Percentiles rank a stretch among this genome's conserved stretches.
Conservation (phyloP, 306 rosid species). For the Chamaecrista fasciculata region DNA sequence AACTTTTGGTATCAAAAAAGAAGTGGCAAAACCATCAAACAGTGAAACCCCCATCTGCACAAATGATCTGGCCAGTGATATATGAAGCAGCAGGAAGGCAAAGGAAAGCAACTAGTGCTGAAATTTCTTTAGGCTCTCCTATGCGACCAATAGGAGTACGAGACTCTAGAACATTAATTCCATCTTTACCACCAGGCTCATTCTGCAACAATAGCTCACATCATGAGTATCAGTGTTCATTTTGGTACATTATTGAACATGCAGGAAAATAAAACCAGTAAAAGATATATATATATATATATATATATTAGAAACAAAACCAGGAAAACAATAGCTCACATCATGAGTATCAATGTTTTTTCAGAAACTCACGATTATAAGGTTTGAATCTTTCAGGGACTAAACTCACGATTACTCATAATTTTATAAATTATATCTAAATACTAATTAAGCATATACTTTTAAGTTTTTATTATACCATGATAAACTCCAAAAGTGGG, state of each 20-base stretch:
- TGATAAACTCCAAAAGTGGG: background rate
- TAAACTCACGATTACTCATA: too few species aligned
- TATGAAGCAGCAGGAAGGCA: constrained; percentile 49
- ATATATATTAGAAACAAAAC: too few species aligned
- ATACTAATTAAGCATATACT: background rate
- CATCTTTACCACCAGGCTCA: background rate
- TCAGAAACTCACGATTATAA: too few species aligned
- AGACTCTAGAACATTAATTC: background rate
- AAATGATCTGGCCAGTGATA: constrained; percentile 40
- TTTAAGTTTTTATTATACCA: constrained; percentile 10
- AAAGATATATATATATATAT: too few species aligned
- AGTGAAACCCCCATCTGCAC: constrained; percentile 48
- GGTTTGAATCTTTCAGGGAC: too few species aligned
- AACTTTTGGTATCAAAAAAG: too few species aligned
- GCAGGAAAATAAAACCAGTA: too few species aligned
- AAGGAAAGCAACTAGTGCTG: constrained; percentile 38
- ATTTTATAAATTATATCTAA: too few species aligned
- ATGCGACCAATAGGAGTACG: constrained; percentile 31
- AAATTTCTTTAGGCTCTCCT: constrained; percentile 37
- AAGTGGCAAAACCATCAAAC: too few species aligned
- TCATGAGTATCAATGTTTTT: too few species aligned
- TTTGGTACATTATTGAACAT: too few species aligned
- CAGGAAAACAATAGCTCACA: too few species aligned
- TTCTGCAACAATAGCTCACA: background rate
- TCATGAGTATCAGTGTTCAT: background rate